Evolutionary conservation across 805 yeast species (phyloP).

Genomic region (Candida coleopterorum): DNA sequence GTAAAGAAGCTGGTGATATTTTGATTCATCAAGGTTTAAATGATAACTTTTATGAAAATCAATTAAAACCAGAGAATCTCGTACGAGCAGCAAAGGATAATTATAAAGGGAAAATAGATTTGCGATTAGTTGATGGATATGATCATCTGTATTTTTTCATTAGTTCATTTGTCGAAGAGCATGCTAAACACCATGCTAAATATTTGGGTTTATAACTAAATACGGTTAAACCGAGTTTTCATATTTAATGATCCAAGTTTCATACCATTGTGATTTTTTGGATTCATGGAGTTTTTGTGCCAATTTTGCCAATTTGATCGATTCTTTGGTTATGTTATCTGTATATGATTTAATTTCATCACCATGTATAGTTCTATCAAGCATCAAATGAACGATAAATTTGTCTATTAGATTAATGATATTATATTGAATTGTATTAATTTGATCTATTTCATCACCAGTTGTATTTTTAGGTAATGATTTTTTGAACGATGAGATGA

Average conservation of each 20-base stretch:
- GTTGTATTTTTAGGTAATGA: conserved; percentile 45
- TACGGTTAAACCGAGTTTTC: conserved; percentile 7
- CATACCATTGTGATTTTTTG: conserved; percentile 55
- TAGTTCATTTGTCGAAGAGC: conserved; percentile 72
- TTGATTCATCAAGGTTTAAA: conserved; percentile 78
- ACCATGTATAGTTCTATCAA: conserved; percentile 39
- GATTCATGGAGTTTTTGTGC: conserved; percentile 47
- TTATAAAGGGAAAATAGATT: conserved; percentile 56
- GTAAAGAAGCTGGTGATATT: conserved; percentile 46
- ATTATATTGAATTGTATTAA: conserved; percentile 38
- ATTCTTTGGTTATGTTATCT: conserved; percentile 19
- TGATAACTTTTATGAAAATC: conserved; percentile 71
- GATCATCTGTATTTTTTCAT: conserved; percentile 91
- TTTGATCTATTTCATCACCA: conserved; percentile 44
- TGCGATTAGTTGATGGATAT: conserved; percentile 70
- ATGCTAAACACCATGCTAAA: conserved; percentile 84
- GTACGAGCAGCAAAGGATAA: conserved; percentile 52
- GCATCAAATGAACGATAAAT: conserved; percentile 52
- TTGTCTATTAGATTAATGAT: conserved; percentile 52
- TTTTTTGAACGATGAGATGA: conserved; percentile 54
- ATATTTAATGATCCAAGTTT: conserved; percentile 49
- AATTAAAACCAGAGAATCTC: conserved; percentile 73
- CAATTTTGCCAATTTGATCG: conserved; percentile 26
- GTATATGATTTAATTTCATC: conserved; percentile 27
- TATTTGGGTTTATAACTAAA: conserved; percentile 34